Conservation (phyloP, 140 eudicot genomes). For the Bidens hawaiensis region DNA sequence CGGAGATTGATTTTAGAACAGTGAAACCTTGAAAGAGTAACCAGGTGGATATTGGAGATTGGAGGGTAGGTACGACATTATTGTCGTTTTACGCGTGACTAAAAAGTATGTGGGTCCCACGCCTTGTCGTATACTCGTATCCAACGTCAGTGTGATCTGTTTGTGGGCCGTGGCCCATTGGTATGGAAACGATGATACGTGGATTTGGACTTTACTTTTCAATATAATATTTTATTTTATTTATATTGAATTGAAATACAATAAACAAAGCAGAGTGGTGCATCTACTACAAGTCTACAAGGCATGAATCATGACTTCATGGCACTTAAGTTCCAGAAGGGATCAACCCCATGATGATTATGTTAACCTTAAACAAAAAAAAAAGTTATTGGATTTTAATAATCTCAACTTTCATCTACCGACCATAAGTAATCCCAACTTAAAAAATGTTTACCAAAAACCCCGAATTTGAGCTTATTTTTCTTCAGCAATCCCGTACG, state of each 20-base stretch:
- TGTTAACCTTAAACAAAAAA: too few relatives aligned
- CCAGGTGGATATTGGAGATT: too few relatives aligned
- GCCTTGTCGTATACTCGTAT: slow-evolving; percentile 27
- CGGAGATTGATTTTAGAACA: too few relatives aligned
- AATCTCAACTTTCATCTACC: too few relatives aligned
- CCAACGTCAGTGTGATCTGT: slow-evolving; percentile 23
- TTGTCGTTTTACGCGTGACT: slow-evolving; percentile 29
- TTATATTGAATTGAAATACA: neutral
- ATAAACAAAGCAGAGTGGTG: neutral
- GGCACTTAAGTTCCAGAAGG: neutral
- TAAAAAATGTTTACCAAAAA: too few relatives aligned
- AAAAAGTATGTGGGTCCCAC: slow-evolving; percentile 19
- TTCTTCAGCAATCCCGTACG: too few relatives aligned
- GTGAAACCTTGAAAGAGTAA: too few relatives aligned
- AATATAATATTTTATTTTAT: neutral
- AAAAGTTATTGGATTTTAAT: too few relatives aligned
- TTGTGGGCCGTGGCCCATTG: neutral
- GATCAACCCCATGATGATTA: neutral
- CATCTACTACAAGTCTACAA: slow-evolving; percentile 13
- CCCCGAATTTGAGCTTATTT: too few relatives aligned
- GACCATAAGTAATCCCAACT: too few relatives aligned
- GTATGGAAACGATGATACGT: neutral
- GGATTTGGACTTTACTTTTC: neutral
- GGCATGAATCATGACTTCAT: slow-evolving; percentile 20
- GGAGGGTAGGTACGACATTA: slow-evolving; percentile 9